Conservation (phyloP, 129 eudicot species). For the Flaveria brownii region DNA sequence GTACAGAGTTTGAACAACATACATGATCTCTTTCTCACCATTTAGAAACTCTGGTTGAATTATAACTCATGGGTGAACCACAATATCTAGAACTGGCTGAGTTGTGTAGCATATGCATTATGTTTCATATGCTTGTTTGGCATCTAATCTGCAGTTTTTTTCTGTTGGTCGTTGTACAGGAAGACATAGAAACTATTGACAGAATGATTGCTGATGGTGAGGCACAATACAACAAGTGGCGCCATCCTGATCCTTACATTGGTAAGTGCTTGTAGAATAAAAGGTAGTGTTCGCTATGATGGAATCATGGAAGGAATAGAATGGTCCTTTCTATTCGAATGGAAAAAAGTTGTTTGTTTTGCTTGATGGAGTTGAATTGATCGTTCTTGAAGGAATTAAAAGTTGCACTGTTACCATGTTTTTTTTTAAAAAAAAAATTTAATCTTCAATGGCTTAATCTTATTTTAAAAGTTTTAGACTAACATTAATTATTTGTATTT, state of each 20-base stretch:
- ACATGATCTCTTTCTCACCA: background rate
- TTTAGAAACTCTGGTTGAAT: background rate
- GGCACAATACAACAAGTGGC: conserved; percentile 74
- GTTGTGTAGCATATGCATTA: conserved; percentile 4
- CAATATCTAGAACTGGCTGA: conserved; percentile 6
- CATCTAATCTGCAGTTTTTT: conserved; percentile 20
- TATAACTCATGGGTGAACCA: background rate
- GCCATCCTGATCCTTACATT: conserved; percentile 97
- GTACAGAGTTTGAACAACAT: background rate
- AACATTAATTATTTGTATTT: background rate
- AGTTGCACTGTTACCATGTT: background rate
- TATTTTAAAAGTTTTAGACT: background rate
- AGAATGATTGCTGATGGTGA: conserved; percentile 91
- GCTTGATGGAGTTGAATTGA: background rate
- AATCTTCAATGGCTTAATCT: background rate
- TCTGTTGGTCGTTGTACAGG: conserved; percentile 47
- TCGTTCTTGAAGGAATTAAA: conserved; percentile 7
- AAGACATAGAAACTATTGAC: conserved; percentile 82
- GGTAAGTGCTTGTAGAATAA: conserved; percentile 49
- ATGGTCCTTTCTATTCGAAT: background rate
- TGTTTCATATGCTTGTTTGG: conserved; percentile 2
- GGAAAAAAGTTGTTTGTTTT: background rate
- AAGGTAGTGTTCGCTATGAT: background rate
- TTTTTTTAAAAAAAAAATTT: background rate
- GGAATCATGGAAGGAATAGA: conserved; percentile 1